These are phyloP conservation scores for Fennellomyces sp. DNA, from an alignment of 371 early-diverging fungal species.

Conservation along the genomic window DNA sequence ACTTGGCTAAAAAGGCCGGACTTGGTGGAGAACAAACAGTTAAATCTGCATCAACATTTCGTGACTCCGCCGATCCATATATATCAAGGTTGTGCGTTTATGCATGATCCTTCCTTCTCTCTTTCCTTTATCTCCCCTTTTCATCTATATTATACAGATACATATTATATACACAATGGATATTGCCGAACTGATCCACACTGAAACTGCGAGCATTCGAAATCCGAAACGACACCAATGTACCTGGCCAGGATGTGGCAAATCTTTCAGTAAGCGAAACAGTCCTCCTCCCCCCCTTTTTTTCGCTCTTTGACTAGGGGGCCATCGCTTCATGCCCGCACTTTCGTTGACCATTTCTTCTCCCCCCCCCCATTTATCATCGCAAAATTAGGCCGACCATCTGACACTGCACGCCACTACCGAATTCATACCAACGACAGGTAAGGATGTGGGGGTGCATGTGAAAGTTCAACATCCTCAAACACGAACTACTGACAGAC, in stretches of 20 bases:
- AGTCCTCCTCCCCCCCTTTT: neutral
- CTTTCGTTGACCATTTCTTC: neutral
- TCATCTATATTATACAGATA: neutral
- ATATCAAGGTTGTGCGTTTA: neutral
- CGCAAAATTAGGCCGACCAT: conserved; percentile 57
- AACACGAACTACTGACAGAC: conserved; percentile 33
- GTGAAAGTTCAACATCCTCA: neutral
- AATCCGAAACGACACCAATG: conserved; percentile 32
- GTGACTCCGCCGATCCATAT: conserved; percentile 13
- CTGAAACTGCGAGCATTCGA: conserved; percentile 29
- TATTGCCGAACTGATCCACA: conserved; percentile 65
- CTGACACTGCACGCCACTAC: conserved; percentile 76
- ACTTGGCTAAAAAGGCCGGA: neutral
- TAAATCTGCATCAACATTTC: neutral
- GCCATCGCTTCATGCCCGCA: no score
- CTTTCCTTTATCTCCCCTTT: conserved; percentile 6
- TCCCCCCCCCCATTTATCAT: neutral
- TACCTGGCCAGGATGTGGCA: conserved; percentile 29
- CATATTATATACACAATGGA: conserved; percentile 45
- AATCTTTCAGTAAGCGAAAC: conserved; percentile 30
- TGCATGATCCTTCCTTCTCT: conserved; percentile 1
- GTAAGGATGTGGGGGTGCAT: conserved; percentile 17
- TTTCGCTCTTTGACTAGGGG: neutral
- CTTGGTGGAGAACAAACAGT: conserved; percentile 3
- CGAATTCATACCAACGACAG: conserved; percentile 82